phyloP scores from a whole-genome alignment of 2,329 filamentous ascomycete genomes.

The Aspergillus sp. region DNA sequence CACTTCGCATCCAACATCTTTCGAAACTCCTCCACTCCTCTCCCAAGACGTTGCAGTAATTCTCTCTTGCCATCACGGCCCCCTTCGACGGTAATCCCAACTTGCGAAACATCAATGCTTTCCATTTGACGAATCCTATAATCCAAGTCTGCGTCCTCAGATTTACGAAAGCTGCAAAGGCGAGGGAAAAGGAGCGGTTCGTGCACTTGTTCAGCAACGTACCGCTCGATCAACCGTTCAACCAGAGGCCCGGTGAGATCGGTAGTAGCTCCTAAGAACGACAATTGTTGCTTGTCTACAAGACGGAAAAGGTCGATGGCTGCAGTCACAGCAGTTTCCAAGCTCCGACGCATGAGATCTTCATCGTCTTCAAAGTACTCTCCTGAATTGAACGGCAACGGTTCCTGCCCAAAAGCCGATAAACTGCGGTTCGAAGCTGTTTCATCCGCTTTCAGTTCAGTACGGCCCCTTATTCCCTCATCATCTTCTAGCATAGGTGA shows the following conservation, averaged over 20 bases:
- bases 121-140: slow-evolving; percentile 88
- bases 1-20: slow-evolving; percentile 71
- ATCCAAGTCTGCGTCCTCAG: slow-evolving; percentile 82
- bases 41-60: slow-evolving; percentile 66
- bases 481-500: slow-evolving; percentile 49
- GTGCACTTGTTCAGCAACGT: slow-evolving; percentile 88
- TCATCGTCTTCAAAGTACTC: slow-evolving; percentile 85
- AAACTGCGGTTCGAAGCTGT: slow-evolving; percentile 27
- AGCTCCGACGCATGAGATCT: slow-evolving; percentile 75
- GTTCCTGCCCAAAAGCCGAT: slow-evolving; percentile 27
- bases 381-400: slow-evolving; percentile 51
- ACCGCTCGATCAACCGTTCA: slow-evolving; percentile 88
- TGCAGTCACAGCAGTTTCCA: slow-evolving; percentile 86
- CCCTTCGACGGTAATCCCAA: slow-evolving; percentile 79
- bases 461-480: slow-evolving; percentile 35
- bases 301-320: slow-evolving; percentile 94
- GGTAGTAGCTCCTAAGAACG: slow-evolving; percentile 82
- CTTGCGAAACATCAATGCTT: slow-evolving; percentile 86
- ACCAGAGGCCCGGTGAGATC: slow-evolving; percentile 87
- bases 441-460: slow-evolving; percentile 34
- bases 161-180: slow-evolving; percentile 67
- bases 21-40: slow-evolving; percentile 80
- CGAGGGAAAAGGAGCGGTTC: slow-evolving; percentile 75
- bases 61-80: slow-evolving; percentile 73
- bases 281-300: slow-evolving; percentile 92